Percentiles rank a stretch among this genome's conserved stretches.
Evolutionary conservation across 2,329 filamentous ascomycete genomes (phyloP).

Genomic region (Ramularia endophylla): DNA sequence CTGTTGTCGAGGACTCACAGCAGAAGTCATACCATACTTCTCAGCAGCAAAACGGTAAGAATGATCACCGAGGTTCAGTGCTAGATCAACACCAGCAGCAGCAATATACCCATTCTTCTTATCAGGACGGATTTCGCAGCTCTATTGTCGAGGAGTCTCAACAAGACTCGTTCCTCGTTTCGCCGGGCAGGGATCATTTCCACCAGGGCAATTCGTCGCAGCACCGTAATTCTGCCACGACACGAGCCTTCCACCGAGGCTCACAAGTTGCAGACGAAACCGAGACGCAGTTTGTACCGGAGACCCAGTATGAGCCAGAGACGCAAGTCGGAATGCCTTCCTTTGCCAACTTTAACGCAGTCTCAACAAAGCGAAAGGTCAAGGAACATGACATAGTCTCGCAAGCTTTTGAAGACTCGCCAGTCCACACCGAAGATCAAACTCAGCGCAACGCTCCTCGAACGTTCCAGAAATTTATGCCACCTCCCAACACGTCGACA

Average conservation of each 20-base stretch:
- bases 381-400: not conserved
- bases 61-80: no score
- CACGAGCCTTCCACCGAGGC: no score
- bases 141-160: slow-evolving; percentile 4
- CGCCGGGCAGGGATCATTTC: not conserved
- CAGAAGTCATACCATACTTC: not conserved
- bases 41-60: no score
- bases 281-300: slow-evolving; percentile 1
- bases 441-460: no score
- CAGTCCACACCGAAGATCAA: no score
- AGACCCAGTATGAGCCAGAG: slow-evolving; percentile 11
- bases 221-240: no score
- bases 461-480: slow-evolving; percentile 16
- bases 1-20: slow-evolving; percentile 4
- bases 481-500: slow-evolving; percentile 23
- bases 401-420: slow-evolving; percentile 9
- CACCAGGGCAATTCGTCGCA: no score
- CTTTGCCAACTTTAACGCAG: slow-evolving; percentile 8
- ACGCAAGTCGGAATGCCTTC: not conserved
- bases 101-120: no score
- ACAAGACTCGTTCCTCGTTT: slow-evolving; percentile 1
- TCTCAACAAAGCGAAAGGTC: not conserved
- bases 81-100: not conserved
- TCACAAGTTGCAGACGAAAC: no score
- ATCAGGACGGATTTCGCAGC: not conserved